These are phyloP conservation scores for Venustampulla echinocandica DNA, from an alignment of 495 filamentous ascomycete species.

Conservation along the genomic window DNA sequence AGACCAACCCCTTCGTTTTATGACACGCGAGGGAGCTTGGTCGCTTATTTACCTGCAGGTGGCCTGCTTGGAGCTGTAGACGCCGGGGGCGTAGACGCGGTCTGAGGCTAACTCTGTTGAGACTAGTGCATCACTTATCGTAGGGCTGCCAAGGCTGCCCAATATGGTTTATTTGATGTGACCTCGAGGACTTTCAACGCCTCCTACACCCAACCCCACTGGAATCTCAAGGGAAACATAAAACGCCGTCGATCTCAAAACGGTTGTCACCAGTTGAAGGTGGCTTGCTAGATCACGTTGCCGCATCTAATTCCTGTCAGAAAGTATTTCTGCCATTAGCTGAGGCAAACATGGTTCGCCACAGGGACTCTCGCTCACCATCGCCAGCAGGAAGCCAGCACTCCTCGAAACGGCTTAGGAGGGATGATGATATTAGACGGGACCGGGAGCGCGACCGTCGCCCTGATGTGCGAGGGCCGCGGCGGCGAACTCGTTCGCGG, in stretches of 20 bases:
- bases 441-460: slow-evolving; percentile 40
- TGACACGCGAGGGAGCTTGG: slow-evolving; percentile 19
- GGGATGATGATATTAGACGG: slow-evolving; percentile 67
- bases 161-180: too few species aligned
- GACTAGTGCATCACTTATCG: too few species aligned
- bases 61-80: too few species aligned
- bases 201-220: too few species aligned
- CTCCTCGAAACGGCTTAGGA: slow-evolving; percentile 61
- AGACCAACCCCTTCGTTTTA: slow-evolving; percentile 14
- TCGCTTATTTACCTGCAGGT: too few species aligned
- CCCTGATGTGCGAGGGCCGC: slow-evolving; percentile 43
- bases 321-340: slow-evolving; percentile 58
- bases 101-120: too few species aligned
- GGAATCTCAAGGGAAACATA: too few species aligned
- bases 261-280: too few species aligned
- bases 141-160: too few species aligned
- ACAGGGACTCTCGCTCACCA: slow-evolving; percentile 90
- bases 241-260: too few species aligned
- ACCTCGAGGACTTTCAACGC: too few species aligned
- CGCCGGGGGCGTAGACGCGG: too few species aligned
- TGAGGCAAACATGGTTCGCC: slow-evolving; percentile 74
- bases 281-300: neutral
- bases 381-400: slow-evolving; percentile 86
- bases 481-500: slow-evolving; percentile 58
- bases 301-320: slow-evolving; percentile 7